Evolutionary conservation across 2,329 filamentous ascomycete species (phyloP).

Genomic region (Pseudopithomyces maydicus): DNA sequence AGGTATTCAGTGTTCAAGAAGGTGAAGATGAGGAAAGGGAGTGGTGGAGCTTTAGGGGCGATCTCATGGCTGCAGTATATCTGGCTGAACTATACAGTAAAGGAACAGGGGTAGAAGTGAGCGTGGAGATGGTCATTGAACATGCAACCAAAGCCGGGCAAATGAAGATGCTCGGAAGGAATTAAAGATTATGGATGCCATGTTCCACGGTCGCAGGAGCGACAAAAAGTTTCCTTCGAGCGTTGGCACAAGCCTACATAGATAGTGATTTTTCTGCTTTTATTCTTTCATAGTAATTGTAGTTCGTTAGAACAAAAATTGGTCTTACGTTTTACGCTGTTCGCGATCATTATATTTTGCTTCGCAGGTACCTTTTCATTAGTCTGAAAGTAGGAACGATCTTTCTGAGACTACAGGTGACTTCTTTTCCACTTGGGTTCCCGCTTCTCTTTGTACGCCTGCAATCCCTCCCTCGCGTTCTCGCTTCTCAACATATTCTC

Average conservation of each 20-base stretch:
- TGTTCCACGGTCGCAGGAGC: no score
- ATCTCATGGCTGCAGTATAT: not conserved
- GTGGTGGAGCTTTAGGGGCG: not conserved
- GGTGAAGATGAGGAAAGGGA: not conserved
- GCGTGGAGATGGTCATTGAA: not conserved
- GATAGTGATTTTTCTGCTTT: no score
- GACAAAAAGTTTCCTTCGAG: no score
- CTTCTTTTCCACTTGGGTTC: conserved; percentile 23
- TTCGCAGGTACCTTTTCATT: no score
- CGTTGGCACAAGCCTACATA: no score
- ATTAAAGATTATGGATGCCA: not conserved
- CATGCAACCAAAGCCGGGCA: not conserved
- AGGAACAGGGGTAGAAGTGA: not conserved
- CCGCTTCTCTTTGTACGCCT: conserved; percentile 43
- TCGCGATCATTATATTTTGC: no score
- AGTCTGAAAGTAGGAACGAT: no score
- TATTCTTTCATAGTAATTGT: no score
- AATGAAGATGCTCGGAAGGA: not conserved
- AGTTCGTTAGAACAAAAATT: no score
- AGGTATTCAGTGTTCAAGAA: not conserved
- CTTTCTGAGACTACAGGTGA: conserved; percentile 18
- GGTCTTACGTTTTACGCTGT: no score
- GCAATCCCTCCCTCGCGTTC: conserved; percentile 39
- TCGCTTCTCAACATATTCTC: conserved; percentile 50
- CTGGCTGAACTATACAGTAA: not conserved